Conservation (phyloP, 306 rosid genomes). For the barrel medic (Medicago truncatula) region DNA sequence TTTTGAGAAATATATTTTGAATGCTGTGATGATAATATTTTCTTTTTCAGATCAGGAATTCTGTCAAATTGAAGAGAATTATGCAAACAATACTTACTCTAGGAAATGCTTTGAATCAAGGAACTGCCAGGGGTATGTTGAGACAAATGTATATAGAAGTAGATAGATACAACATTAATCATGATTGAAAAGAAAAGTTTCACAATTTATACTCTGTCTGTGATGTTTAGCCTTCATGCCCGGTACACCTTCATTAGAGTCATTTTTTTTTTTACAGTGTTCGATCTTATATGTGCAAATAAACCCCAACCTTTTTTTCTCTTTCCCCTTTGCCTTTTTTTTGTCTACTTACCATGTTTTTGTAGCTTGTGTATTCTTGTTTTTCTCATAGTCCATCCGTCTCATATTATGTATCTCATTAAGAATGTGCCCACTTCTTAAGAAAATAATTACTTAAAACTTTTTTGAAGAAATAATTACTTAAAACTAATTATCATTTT, state of each 20-base stretch:
- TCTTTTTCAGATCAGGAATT: slow-evolving; percentile 75
- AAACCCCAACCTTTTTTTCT: background rate
- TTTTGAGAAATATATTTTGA: slow-evolving; percentile 32
- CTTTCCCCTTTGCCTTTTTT: background rate
- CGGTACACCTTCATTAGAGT: slow-evolving; percentile 6
- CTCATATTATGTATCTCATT: too few relatives aligned
- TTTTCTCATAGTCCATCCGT: background rate
- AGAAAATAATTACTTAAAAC: too few relatives aligned
- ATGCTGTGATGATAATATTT: slow-evolving; percentile 36
- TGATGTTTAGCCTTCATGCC: slow-evolving; percentile 15
- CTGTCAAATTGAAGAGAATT: slow-evolving; percentile 86
- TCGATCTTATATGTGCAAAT: slow-evolving; percentile 33
- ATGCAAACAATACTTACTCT: slow-evolving; percentile 96
- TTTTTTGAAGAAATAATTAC: too few relatives aligned
- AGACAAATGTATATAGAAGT: slow-evolving; percentile 35
- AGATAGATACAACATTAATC: slow-evolving; percentile 33
- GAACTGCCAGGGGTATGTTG: slow-evolving; percentile 90
- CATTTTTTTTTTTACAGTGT: background rate
- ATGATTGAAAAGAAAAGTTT: slow-evolving; percentile 15
- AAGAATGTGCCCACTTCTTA: too few relatives aligned
- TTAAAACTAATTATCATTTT: too few relatives aligned
- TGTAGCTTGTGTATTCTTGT: background rate
- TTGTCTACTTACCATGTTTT: background rate
- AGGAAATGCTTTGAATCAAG: slow-evolving; percentile 97
- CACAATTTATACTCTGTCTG: slow-evolving; percentile 11